These are phyloP conservation scores for Aspergillus ruber DNA, from an alignment of 2,329 filamentous ascomycete species.

Conservation along the genomic window DNA sequence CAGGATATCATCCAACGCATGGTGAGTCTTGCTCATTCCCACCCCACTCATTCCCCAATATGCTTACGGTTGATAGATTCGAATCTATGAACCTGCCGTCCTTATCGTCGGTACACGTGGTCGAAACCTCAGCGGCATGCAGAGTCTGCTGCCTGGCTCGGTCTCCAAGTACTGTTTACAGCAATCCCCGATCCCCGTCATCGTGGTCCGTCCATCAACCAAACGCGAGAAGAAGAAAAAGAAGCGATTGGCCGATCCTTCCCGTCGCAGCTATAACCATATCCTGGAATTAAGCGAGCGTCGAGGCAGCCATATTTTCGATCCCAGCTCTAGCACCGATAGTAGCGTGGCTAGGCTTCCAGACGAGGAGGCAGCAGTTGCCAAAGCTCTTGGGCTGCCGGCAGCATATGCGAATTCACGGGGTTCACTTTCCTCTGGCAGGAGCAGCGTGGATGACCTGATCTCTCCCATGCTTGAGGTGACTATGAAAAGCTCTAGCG, in stretches of 20 bases:
- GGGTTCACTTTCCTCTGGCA: slow-evolving; percentile 30
- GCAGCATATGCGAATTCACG: slow-evolving; percentile 24
- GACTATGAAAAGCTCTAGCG: slow-evolving; percentile 15
- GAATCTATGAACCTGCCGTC: slow-evolving; percentile 85
- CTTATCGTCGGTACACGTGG: slow-evolving; percentile 85
- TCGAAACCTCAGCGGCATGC: slow-evolving; percentile 75
- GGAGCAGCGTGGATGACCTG: slow-evolving; percentile 24
- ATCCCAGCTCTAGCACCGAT: slow-evolving; percentile 41
- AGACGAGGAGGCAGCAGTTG: slow-evolving; percentile 46
- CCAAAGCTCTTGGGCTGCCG: slow-evolving; percentile 43
- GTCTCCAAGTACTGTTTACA: slow-evolving; percentile 94
- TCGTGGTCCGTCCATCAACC: slow-evolving; percentile 79
- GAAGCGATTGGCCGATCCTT: slow-evolving; percentile 72
- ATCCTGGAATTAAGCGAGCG: slow-evolving; percentile 63
- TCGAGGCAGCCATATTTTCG: slow-evolving; percentile 47
- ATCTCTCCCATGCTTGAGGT: slow-evolving; percentile 19
- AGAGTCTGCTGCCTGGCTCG: slow-evolving; percentile 78
- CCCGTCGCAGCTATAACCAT: slow-evolving; percentile 66
- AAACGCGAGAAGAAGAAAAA: slow-evolving; percentile 86
- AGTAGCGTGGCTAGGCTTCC: slow-evolving; percentile 40
- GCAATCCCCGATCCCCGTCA: slow-evolving; percentile 86
- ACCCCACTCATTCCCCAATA: background rate
- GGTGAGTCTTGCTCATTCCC: slow-evolving; percentile 46
- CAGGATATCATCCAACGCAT: slow-evolving; percentile 86
- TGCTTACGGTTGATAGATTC: slow-evolving; percentile 55